Evolutionary conservation across 441 rosid genomes (phyloP).

Genomic region (Populus hybrid): DNA sequence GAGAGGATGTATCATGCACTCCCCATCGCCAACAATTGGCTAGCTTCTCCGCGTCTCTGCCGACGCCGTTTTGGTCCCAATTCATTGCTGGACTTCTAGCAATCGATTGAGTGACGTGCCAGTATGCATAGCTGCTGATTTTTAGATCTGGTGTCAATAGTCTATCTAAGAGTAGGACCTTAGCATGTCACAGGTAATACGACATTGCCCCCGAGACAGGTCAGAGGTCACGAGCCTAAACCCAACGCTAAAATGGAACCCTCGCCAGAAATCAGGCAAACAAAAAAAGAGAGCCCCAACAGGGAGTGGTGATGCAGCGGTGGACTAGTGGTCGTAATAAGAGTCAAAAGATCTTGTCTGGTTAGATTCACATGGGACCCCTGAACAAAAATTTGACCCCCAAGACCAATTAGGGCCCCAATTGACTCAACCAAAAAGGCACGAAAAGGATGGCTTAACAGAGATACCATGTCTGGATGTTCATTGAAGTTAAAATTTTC

Average conservation of each 20-base stretch:
- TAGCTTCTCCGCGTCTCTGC: background rate
- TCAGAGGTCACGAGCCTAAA: slow-evolving; percentile 22
- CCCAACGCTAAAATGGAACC: background rate
- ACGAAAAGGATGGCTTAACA: background rate
- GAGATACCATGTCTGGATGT: background rate
- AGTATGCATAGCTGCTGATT: background rate
- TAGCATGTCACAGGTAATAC: background rate
- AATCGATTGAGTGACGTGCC: background rate
- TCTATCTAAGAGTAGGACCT: background rate
- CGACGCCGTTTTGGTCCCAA: background rate
- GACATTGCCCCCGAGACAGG: background rate
- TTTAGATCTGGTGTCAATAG: background rate
- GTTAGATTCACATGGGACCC: slow-evolving; percentile 33
- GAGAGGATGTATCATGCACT: too few relatives aligned
- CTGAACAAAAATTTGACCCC: slow-evolving; percentile 14
- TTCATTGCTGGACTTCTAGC: background rate
- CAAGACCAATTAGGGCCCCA: background rate
- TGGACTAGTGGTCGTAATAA: background rate
- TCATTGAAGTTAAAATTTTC: too few relatives aligned
- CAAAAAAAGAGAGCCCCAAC: slow-evolving; percentile 9
- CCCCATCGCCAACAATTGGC: background rate
- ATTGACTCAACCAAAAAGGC: background rate
- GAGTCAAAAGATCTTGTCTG: slow-evolving; percentile 17
- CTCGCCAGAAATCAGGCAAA: slow-evolving; percentile 23
- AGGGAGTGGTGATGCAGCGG: background rate